Conservation (phyloP, 1,139 yeast genomes). For the Ogataea hybrid region DNA sequence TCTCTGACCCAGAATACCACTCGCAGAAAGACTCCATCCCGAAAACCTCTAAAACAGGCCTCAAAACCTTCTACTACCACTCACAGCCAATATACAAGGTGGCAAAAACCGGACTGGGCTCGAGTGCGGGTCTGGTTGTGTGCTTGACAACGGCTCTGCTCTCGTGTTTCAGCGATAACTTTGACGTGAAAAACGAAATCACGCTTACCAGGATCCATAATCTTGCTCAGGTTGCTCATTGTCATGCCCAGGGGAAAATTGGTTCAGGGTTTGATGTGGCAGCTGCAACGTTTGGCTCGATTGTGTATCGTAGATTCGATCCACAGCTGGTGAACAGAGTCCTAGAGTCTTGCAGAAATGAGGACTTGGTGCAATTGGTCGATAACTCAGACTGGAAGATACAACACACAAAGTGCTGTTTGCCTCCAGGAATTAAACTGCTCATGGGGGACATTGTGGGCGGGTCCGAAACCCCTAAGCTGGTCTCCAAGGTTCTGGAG, state of each 20-base stretch:
- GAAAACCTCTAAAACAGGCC: constrained; percentile 36
- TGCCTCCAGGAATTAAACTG: constrained; percentile 67
- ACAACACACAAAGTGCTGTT: constrained; percentile 46
- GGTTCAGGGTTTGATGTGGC: constrained; percentile 98
- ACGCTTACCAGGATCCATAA: constrained; percentile 58
- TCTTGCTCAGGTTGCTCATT: constrained; percentile 84
- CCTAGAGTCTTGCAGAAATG: constrained; percentile 20
- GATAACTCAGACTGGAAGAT: constrained; percentile 58
- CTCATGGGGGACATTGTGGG: constrained; percentile 92
- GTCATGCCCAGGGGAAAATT: constrained; percentile 89
- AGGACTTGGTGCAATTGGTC: constrained; percentile 39
- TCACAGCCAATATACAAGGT: constrained; percentile 59
- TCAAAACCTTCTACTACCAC: constrained; percentile 59
- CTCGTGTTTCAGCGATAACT: constrained; percentile 40
- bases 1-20: constrained; percentile 88
- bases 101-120: constrained; percentile 93
- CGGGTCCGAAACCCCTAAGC: constrained; percentile 92
- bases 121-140: constrained; percentile 91
- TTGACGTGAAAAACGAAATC: constrained; percentile 30
- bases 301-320: constrained; percentile 70
- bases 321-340: constrained; percentile 50
- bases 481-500: constrained; percentile 69
- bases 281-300: constrained; percentile 90
- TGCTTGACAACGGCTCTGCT: constrained; percentile 72
- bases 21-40: constrained; percentile 54